phyloP scores from a whole-genome alignment of 495 filamentous ascomycete genomes.

The Penicillium tannophilum region DNA sequence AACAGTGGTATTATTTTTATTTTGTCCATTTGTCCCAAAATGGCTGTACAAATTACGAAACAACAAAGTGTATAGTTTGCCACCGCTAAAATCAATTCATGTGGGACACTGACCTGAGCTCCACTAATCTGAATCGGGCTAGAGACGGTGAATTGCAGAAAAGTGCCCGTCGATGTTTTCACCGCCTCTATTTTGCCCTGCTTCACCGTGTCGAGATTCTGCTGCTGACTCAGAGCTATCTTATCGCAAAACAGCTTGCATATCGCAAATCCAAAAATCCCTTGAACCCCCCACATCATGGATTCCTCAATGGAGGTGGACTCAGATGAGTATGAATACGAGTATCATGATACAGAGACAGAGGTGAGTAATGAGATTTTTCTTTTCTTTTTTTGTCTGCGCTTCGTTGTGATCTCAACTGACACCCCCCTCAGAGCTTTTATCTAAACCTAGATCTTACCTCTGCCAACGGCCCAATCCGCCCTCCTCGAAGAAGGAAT shows the following conservation, averaged over 20 bases:
- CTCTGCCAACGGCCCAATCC: conserved; percentile 44
- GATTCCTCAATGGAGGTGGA: conserved; percentile 29
- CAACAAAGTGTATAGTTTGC: neutral
- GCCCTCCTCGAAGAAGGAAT: conserved; percentile 35
- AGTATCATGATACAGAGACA: conserved; percentile 59
- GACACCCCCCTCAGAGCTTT: conserved; percentile 42
- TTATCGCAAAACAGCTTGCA: conserved; percentile 9
- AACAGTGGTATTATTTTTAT: neutral
- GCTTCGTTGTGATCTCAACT: conserved; percentile 5
- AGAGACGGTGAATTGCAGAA: neutral
- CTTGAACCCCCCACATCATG: conserved; percentile 13
- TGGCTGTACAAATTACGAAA: neutral
- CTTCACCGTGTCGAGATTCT: conserved; percentile 8
- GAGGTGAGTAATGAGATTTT: conserved; percentile 41
- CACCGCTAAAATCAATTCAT: neutral
- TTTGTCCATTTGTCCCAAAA: neutral
- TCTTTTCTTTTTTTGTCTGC: neutral
- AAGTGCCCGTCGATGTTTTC: neutral
- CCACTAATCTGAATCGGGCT: neutral
- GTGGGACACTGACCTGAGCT: neutral
- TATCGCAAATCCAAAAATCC: conserved; percentile 7
- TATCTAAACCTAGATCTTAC: conserved; percentile 58
- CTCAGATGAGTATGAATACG: conserved; percentile 62
- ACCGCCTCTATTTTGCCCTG: neutral
- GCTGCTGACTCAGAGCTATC: conserved; percentile 8